phyloP scores from a whole-genome alignment of 2,329 filamentous ascomycete genomes.

The Exophiala bonariae region DNA sequence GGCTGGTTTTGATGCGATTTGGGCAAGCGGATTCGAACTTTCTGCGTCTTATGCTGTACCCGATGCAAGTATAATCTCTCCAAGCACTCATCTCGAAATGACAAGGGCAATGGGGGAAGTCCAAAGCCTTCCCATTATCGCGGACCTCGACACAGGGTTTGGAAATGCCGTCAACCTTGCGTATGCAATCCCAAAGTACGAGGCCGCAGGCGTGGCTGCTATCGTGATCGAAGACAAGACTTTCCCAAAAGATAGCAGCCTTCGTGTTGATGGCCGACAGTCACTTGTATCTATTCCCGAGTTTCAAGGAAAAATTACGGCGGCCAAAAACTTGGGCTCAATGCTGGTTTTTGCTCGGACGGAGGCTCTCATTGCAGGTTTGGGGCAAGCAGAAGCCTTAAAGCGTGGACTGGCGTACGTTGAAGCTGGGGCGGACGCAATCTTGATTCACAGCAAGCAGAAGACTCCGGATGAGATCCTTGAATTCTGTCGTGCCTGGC shows the following conservation, averaged over 20 bases:
- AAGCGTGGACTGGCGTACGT: conserved; percentile 7
- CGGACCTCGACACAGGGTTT: conserved; percentile 57
- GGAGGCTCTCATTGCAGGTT: conserved; percentile 15
- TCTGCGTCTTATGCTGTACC: conserved; percentile 17
- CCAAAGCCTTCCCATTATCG: conserved; percentile 44
- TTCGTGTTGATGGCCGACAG: conserved; percentile 6
- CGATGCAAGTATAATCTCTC: conserved; percentile 16
- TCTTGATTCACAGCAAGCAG: conserved; percentile 19
- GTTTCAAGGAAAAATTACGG: conserved; percentile 18
- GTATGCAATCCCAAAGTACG: conserved; percentile 50
- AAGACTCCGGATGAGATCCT: conserved; percentile 16
- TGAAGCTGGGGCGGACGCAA: conserved; percentile 16
- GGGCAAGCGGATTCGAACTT: conserved; percentile 18
- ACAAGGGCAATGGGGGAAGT: conserved; percentile 9
- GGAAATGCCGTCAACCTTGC: conserved; percentile 49
- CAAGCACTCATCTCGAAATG: conserved; percentile 10
- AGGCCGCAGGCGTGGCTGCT: conserved; percentile 53
- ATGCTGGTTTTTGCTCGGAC: conserved; percentile 16
- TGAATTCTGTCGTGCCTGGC: conserved; percentile 15
- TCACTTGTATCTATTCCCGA: conserved; percentile 7
- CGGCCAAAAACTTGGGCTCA: conserved; percentile 9
- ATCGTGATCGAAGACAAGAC: conserved; percentile 55
- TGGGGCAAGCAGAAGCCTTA: conserved; percentile 13
- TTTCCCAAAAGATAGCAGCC: conserved; percentile 18
- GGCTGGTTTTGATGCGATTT: conserved; percentile 13